Evolutionary conservation across 257 asterid species (phyloP).

Genomic region (Capsicum baccatum): DNA sequence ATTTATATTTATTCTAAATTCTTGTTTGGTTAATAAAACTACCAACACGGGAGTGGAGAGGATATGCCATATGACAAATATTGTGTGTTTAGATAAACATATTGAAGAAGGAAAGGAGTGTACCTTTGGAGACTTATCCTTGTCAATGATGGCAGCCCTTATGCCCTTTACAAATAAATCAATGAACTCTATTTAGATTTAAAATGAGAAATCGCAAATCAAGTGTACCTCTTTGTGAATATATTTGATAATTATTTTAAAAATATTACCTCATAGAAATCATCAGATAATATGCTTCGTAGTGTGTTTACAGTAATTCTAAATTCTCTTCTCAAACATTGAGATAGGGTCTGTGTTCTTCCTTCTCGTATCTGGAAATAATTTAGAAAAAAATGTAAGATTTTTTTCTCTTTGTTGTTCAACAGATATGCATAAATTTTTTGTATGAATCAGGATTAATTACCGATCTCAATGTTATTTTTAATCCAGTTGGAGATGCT

Average conservation of each 20-base stretch:
- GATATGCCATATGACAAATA: background rate
- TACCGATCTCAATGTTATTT: background rate
- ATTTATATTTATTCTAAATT: background rate
- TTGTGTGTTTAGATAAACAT: background rate
- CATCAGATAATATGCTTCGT: constrained; percentile 61
- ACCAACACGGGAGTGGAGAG: background rate
- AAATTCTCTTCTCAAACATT: constrained; percentile 42
- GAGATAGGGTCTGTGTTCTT: constrained; percentile 65
- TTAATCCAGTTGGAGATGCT: background rate
- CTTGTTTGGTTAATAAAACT: background rate
- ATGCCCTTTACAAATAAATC: background rate
- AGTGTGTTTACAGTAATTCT: constrained; percentile 68
- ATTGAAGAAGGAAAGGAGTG: background rate
- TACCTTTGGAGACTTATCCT: background rate
- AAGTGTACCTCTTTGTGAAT: background rate
- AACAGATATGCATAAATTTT: too few species aligned
- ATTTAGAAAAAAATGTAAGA: background rate
- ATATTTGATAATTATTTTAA: background rate
- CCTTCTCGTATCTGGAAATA: constrained; percentile 70
- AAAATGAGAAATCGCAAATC: background rate
- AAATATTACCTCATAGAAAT: constrained; percentile 80
- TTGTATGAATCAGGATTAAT: background rate
- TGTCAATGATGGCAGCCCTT: background rate
- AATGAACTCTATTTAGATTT: background rate
- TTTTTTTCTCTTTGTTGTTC: background rate